Base-by-base conservation (phyloP, 345 rosid genomes). In the Lumnitzera littorea region DNA sequence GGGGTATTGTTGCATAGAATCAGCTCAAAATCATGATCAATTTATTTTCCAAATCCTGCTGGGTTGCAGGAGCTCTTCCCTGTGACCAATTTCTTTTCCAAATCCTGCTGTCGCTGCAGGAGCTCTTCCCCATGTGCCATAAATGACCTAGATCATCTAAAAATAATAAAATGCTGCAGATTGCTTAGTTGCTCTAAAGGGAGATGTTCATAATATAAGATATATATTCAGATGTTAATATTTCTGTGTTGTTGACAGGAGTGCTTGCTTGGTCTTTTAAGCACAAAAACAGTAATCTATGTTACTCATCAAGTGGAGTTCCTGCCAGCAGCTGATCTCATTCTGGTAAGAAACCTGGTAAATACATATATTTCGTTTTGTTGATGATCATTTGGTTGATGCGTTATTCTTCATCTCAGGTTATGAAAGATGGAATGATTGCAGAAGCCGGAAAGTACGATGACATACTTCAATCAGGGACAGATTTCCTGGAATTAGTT, bases 351-450 rank as follows among this genome's bases (percentile, higher is more conserved):
- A 36, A 36, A 36, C 9, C 10, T 36, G 11, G 9, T 36, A 36
- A 4, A 36, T 1, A 4, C 9, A 4, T 36, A 36, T 5, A 36
- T 7, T 7, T 4, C 10, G 9, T 36, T 36, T 36, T 36, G 10
- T 36, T 36, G 43, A 36, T 36, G 43, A 29, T 29, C 36, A 29
- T 36, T 36, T 4, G 43, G 10, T 36, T 36, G 9, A 36, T 7
- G 10, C 10, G 4, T 23, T 41, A 2, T 51, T 25, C 41, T 54
- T 15, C 1, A n/a, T 29, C 25, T 62, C 70, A 89, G 89, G 94
- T 89, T 17, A 78, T 84, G 91, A 89, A 86, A 81, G 83, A 86
- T 65, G 96, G 96, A 47, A 80, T 70, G 74, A 84, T 89, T 14
- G 66, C 77, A 24, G 89, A 86, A 72, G 91, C 89, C 17, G 96